Evolutionary conservation across 257 asterid species (phyloP).

Genomic region (Lycium barbarum): DNA sequence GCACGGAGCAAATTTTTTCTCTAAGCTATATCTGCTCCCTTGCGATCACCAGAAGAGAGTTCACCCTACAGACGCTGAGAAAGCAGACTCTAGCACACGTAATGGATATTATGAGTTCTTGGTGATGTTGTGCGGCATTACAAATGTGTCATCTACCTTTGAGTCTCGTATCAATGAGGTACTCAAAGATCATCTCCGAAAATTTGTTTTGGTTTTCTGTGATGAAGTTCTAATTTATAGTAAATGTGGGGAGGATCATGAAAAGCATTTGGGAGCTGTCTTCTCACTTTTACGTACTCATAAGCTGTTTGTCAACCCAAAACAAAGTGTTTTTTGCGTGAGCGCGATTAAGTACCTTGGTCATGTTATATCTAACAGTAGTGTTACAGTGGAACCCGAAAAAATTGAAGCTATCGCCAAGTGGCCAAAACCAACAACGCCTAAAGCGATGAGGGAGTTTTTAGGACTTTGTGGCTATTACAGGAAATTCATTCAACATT

Average conservation of each 20-base stretch:
- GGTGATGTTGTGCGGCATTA: too few species aligned
- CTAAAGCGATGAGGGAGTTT: conserved; percentile 12
- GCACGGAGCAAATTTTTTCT: too few species aligned
- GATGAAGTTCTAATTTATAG: not conserved
- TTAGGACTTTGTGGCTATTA: not conserved
- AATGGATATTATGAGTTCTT: too few species aligned
- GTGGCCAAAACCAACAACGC: conserved; percentile 13
- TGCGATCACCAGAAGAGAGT: too few species aligned
- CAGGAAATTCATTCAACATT: not conserved
- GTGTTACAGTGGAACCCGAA: not conserved
- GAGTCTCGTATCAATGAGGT: too few species aligned
- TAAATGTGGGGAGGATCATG: not conserved
- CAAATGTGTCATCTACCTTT: too few species aligned
- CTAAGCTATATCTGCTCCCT: too few species aligned
- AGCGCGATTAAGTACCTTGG: not conserved
- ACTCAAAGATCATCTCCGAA: not conserved
- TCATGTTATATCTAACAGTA: not conserved
- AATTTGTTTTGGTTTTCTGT: not conserved
- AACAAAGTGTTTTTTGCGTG: not conserved
- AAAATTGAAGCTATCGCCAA: not conserved
- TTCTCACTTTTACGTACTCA: not conserved
- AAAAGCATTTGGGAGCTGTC: not conserved
- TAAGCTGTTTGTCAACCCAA: not conserved
- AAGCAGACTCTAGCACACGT: too few species aligned
- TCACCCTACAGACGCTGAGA: not conserved